These are phyloP conservation scores for Capsicum chinense DNA, from an alignment of 257 asterid genomes.

Conservation along the genomic window DNA sequence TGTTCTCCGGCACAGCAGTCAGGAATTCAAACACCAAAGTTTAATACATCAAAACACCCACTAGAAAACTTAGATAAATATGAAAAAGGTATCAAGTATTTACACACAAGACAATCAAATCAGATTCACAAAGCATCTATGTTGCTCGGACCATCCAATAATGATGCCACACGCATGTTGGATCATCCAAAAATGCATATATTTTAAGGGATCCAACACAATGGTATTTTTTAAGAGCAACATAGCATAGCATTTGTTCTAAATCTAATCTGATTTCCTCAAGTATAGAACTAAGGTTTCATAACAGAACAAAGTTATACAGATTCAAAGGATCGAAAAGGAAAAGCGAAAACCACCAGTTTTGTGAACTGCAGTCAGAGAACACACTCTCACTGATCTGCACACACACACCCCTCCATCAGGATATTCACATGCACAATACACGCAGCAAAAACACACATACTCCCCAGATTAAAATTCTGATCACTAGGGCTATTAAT, in stretches of 20 bases:
- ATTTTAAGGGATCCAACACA: not conserved
- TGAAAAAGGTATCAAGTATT: not conserved
- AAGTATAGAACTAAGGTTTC: not conserved
- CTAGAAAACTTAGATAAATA: not conserved
- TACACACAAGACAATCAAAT: not conserved
- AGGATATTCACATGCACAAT: too few relatives aligned
- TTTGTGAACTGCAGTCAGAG: too few relatives aligned
- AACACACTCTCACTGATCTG: too few relatives aligned
- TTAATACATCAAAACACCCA: not conserved
- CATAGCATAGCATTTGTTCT: not conserved
- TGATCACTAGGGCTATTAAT: too few relatives aligned
- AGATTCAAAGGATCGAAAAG: not conserved
- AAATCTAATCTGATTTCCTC: not conserved
- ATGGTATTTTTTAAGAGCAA: not conserved
- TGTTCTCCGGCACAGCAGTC: not conserved
- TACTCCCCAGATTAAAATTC: too few relatives aligned
- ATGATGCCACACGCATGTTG: not conserved
- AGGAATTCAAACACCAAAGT: not conserved
- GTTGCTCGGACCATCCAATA: not conserved
- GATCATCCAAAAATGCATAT: not conserved
- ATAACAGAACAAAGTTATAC: not conserved
- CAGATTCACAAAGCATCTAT: not conserved
- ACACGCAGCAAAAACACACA: too few relatives aligned
- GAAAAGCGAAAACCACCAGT: too few relatives aligned
- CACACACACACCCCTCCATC: too few relatives aligned